Evolutionary conservation across 2,329 filamentous ascomycete species (phyloP), one percentile per base, ranked within the genome.

Genomic region (Colletotrichum tamarilloi): DNA sequence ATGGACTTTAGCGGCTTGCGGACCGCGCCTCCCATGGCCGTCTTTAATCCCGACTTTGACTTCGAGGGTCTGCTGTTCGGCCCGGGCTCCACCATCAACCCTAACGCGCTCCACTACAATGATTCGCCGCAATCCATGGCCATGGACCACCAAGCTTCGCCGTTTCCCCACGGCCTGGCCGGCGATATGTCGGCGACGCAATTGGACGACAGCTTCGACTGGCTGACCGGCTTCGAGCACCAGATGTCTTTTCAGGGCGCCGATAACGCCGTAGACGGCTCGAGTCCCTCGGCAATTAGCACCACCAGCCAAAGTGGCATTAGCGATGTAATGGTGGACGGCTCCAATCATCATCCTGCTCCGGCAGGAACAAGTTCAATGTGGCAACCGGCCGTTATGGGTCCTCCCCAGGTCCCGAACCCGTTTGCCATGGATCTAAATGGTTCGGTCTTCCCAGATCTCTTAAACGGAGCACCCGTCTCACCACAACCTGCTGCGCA

Each of bases 221-320:
- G 95, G 95, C 79, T 90, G 75, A 92, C 92, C 72, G 93, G 93
- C 26, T 94, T 97, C 80, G 94, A 97, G 75, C 91, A 92, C 78
- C 91, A 93, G 58, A 90, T 96, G 87, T 90, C 90, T 8, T 92
- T 95, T 81, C 88, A 88, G 77, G 85, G 87, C 68, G 93, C 93
- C 78, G 95, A 98, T 77, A 93, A 92, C 76, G 95, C 94, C 32
- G 90, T 98, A 67, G 96, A 98, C 78, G 95, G 94, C 72, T 98
- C 97, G 12, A 98, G 97, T 16, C 97, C 97, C 19, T 98, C 97
- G 9, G 95, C 95, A 59, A 96, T 98, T 82, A 98, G 96, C 85
- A 97, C 94, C 56, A 94, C 94, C 72, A 98, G 95, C 83, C 95
- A 97, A 80, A 96, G 94, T 81, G 94, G 93, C 63, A 94, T 95